A percentile compares a stretch with the other conserved stretches of the same genome.
These are phyloP conservation scores for Planoprotostelium fungivorum DNA, from an alignment of 78 protist genomes.

Conservation along the genomic window DNA sequence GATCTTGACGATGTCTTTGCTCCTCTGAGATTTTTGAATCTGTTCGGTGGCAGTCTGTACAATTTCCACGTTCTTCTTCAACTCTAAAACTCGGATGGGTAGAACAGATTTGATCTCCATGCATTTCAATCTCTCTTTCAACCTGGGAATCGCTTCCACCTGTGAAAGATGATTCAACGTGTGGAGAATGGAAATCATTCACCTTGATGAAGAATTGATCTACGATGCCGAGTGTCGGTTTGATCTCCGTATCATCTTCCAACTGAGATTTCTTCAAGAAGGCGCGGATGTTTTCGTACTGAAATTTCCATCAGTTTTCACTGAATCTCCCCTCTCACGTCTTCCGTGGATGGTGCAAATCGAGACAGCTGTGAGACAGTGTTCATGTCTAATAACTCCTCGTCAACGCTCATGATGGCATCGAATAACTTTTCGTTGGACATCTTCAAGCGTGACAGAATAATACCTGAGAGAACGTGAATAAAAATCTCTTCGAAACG, in stretches of 20 bases:
- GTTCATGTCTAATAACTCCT: slow-evolving; percentile 29
- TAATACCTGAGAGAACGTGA: too few relatives aligned
- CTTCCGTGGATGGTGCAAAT: slow-evolving; percentile 44
- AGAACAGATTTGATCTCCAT: background rate
- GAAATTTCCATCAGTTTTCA: background rate
- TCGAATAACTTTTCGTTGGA: background rate
- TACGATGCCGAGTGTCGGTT: background rate
- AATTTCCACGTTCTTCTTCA: background rate
- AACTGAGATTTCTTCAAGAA: background rate
- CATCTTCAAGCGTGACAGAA: background rate
- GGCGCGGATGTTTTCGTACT: background rate
- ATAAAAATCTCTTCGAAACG: too few relatives aligned
- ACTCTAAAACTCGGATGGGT: background rate
- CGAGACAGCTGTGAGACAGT: slow-evolving; percentile 17
- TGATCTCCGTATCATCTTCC: background rate
- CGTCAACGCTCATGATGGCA: slow-evolving; percentile 34
- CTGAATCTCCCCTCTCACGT: slow-evolving; percentile 5
- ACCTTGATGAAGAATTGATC: background rate
- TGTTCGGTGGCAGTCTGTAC: background rate
- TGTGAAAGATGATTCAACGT: background rate
- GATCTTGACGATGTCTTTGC: slow-evolving; percentile 38
- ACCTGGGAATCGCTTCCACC: background rate
- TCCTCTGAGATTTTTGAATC: background rate
- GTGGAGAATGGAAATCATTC: background rate
- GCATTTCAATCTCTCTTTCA: background rate